A percentile compares a stretch with the other conserved stretches of the same genome.
These are phyloP conservation scores for Clarireedia sp. DNA, from an alignment of 2,329 filamentous ascomycete genomes.

Conservation along the genomic window DNA sequence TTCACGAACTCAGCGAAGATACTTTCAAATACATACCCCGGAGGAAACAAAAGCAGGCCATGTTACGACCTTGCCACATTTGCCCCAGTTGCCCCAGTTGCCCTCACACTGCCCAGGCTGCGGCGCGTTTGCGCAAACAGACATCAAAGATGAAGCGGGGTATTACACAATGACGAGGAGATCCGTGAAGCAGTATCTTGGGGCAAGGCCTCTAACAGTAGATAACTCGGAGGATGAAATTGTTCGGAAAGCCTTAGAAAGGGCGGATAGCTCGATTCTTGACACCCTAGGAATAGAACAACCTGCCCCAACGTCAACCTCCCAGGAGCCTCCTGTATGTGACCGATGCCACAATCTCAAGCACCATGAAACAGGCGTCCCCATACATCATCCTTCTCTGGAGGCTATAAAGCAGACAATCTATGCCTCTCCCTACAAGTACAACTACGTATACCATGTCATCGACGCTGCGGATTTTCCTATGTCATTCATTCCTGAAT, in stretches of 20 bases:
- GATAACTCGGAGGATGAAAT: slow-evolving; percentile 38
- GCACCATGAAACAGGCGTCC: slow-evolving; percentile 63
- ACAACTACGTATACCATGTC: slow-evolving; percentile 93
- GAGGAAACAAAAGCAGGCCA: neutral
- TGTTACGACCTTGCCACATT: neutral
- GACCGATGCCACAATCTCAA: slow-evolving; percentile 78
- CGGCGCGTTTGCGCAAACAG: slow-evolving; percentile 54
- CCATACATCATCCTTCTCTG: slow-evolving; percentile 75
- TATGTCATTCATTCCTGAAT: slow-evolving; percentile 76
- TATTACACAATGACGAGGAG: slow-evolving; percentile 48
- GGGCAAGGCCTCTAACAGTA: slow-evolving; percentile 13
- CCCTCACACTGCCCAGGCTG: slow-evolving; percentile 56
- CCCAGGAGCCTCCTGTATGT: slow-evolving; percentile 52
- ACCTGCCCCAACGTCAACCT: slow-evolving; percentile 2
- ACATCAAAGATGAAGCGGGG: slow-evolving; percentile 42
- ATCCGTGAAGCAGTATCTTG: slow-evolving; percentile 42
- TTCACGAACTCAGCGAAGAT: slow-evolving; percentile 3
- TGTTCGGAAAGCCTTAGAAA: slow-evolving; percentile 31
- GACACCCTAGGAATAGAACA: slow-evolving; percentile 12
- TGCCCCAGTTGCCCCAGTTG: slow-evolving; percentile 27
- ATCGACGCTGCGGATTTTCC: slow-evolving; percentile 95
- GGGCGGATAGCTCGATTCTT: slow-evolving; percentile 11
- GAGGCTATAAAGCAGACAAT: slow-evolving; percentile 78
- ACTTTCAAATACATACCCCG: slow-evolving; percentile 1
- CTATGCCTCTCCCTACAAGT: slow-evolving; percentile 76